Evolutionary conservation across 2,329 filamentous ascomycete genomes (phyloP).

Genomic region (Botrytis paeoniae): DNA sequence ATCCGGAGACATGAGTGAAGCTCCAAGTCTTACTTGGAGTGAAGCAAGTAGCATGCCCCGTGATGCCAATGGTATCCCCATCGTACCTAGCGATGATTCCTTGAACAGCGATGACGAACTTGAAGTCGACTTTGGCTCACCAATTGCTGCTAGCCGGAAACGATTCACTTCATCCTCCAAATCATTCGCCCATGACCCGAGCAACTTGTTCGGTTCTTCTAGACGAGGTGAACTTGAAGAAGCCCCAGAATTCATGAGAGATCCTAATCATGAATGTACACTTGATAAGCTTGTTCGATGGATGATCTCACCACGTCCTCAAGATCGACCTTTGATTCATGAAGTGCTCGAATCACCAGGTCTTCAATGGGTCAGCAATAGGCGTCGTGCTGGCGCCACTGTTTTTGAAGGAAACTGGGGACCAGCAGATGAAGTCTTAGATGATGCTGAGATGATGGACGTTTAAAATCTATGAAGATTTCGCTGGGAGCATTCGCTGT

Average conservation of each 20-base stretch:
- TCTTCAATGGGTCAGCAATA: constrained; percentile 73
- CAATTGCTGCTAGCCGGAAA: constrained; percentile 34
- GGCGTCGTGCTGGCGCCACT: constrained; percentile 83
- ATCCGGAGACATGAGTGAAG: constrained; percentile 82
- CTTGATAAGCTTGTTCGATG: constrained; percentile 80
- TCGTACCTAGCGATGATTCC: constrained; percentile 41
- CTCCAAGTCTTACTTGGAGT: constrained; percentile 84
- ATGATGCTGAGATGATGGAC: constrained; percentile 41
- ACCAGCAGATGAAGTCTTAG: constrained; percentile 56
- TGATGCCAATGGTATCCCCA: constrained; percentile 69
- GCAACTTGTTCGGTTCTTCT: constrained; percentile 41
- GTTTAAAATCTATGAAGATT: constrained; percentile 31
- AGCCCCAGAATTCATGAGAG: constrained; percentile 86
- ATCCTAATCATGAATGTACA: constrained; percentile 67
- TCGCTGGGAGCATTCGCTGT: constrained; percentile 24
- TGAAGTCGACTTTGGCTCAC: constrained; percentile 41
- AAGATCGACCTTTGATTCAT: constrained; percentile 68
- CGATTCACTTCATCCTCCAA: constrained; percentile 33
- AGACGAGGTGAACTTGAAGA: constrained; percentile 54
- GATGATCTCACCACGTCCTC: constrained; percentile 80
- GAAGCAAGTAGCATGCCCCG: constrained; percentile 67
- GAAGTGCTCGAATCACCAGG: constrained; percentile 72
- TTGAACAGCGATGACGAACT: constrained; percentile 42
- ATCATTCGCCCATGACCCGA: constrained; percentile 37
- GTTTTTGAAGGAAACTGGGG: constrained; percentile 97